These are phyloP conservation scores for Euphrasia confusa DNA, from an alignment of 257 asterid genomes.

Conservation along the genomic window DNA sequence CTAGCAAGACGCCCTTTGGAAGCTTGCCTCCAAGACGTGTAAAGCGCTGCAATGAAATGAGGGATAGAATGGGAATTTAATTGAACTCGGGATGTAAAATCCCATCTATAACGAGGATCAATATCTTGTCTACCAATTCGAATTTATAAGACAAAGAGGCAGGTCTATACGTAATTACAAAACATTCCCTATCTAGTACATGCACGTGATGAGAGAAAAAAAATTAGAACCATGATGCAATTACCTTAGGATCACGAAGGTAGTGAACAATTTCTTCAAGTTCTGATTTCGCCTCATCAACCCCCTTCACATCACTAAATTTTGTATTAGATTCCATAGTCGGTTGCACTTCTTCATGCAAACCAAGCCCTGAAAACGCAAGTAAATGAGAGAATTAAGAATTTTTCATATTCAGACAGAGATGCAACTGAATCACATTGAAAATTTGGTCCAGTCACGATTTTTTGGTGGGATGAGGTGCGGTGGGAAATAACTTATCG, in stretches of 20 bases:
- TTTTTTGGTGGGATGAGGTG: too few relatives aligned
- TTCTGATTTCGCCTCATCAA: conserved; percentile 89
- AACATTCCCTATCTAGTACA: neutral
- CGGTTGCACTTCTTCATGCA: conserved; percentile 76
- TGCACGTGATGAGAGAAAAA: neutral
- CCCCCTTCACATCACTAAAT: conserved; percentile 85
- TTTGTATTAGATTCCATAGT: conserved; percentile 72
- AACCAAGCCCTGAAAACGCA: conserved; percentile 55
- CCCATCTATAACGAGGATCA: too few relatives aligned
- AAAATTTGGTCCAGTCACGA: too few relatives aligned
- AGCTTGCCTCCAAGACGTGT: conserved; percentile 96
- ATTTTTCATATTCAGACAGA: neutral
- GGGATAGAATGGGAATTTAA: conserved; percentile 19
- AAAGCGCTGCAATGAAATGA: conserved; percentile 51
- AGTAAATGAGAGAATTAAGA: conserved; percentile 10
- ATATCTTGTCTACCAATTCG: too few relatives aligned
- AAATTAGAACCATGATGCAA: conserved; percentile 15
- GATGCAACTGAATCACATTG: conserved; percentile 20
- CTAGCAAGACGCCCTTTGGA: conserved; percentile 85
- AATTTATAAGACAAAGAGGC: too few relatives aligned
- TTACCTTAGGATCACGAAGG: conserved; percentile 92
- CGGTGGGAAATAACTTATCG: too few relatives aligned
- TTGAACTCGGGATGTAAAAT: too few relatives aligned
- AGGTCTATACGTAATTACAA: too few relatives aligned
- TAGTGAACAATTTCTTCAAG: conserved; percentile 90